A percentile compares a stretch with the other conserved stretches of the same genome.
Evolutionary conservation across 202 grass and related monocot species (phyloP).

Genomic region (Setaria viridis): DNA sequence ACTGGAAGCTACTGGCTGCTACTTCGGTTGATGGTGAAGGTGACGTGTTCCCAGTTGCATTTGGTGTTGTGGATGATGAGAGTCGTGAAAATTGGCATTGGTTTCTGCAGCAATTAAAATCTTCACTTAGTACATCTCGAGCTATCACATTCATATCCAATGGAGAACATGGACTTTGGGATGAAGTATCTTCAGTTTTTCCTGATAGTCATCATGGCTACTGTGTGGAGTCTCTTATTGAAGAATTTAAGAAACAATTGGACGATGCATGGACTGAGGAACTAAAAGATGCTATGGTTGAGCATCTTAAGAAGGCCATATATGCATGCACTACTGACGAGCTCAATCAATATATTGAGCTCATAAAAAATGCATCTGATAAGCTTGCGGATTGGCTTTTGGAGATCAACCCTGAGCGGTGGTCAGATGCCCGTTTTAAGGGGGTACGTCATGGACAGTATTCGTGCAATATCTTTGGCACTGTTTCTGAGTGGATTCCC

Average conservation of each 20-base stretch:
- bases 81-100: constrained; percentile 84
- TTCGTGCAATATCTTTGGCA: constrained; percentile 69
- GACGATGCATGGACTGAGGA: constrained; percentile 81
- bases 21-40: constrained; percentile 84
- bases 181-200: constrained; percentile 75
- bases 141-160: constrained; percentile 87
- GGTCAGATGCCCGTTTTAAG: constrained; percentile 96
- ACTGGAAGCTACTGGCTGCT: constrained; percentile 86
- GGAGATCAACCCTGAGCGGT: constrained; percentile 84
- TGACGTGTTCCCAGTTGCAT: constrained; percentile 87
- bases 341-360: constrained; percentile 74
- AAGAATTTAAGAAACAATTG: constrained; percentile 78
- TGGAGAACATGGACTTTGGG: constrained; percentile 78
- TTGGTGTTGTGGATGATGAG: constrained; percentile 83
- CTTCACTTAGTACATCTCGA: constrained; percentile 59
- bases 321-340: constrained; percentile 84
- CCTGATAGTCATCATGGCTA: constrained; percentile 85
- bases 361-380: constrained; percentile 76
- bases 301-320: constrained; percentile 75
- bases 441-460: constrained; percentile 76
- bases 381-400: constrained; percentile 91
- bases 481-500: constrained; percentile 73
- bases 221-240: constrained; percentile 73
- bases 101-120: constrained; percentile 92
- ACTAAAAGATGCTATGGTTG: constrained; percentile 74